Evolutionary conservation across 2,329 filamentous ascomycete species (phyloP), one percentile per base, ranked within the genome.

Genomic region (Byssothecium circinans): DNA sequence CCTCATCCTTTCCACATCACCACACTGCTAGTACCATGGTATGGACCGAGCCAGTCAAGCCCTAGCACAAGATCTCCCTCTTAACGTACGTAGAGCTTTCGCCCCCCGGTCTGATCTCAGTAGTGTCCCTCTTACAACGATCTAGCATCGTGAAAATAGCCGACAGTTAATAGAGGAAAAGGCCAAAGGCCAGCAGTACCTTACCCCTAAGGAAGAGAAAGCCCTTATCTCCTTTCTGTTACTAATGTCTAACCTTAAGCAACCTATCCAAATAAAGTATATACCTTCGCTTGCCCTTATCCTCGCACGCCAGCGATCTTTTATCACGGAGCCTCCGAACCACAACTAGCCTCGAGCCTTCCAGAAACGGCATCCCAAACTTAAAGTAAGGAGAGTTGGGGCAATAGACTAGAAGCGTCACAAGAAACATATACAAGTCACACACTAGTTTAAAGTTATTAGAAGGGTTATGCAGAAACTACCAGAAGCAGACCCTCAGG

Each of bases 151-250:
- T 41, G 37, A 29, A 11, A 50, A 49, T 35, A 56, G 61, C 40
- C 60, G 56, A 48, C 58, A 18, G 41, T 67, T 56, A 20, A 61
- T 30, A 48, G 50, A 62, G 53, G 36, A 49, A 33, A 64, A 65
- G 47, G 65, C 56, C 37, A 27, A 62, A 52, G 37, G 53, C 56
- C 42, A 62, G 59, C 54, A 61, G 55, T 68, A 65, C 40, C 64
- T 67, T 15, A 61, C 53, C 36, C 56, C 47, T 10, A 43, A 30
- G 19, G 59, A 68, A 56, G 64, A 67, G 56, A 60, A 62, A 45
- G 64, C 60, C 32, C 27, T 68, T 39, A 50, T 56, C 22, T 34
- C 44, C 23, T 49, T 47, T 54, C 38, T 53, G 29, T 44, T 62
- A 43, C 47, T 45, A 41, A 62, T 50, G 45, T 47, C 49, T 49